phyloP scores from a whole-genome alignment of 129 eudicot species.

The Silybum marianum region DNA sequence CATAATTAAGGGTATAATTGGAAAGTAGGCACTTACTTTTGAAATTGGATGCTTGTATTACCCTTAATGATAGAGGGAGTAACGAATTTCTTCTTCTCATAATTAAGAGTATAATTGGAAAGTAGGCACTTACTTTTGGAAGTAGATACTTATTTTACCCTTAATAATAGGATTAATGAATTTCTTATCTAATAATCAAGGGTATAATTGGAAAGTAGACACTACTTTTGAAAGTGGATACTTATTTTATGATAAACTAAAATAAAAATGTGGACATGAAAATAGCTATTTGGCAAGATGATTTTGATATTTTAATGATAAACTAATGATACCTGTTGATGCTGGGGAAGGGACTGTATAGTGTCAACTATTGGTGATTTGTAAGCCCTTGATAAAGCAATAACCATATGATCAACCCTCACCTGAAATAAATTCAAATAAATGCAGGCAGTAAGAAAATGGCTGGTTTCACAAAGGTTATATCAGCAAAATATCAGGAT shows the following conservation, averaged over 20 bases:
- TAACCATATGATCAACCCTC: constrained; percentile 90
- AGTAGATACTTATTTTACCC: too few species aligned
- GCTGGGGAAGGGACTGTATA: constrained; percentile 91
- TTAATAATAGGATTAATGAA: background rate
- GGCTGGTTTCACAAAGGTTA: background rate
- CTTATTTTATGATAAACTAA: background rate
- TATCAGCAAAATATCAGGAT: background rate
- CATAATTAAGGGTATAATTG: too few species aligned
- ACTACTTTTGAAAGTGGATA: too few species aligned
- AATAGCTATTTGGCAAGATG: constrained; percentile 7
- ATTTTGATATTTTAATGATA: background rate
- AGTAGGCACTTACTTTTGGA: too few species aligned
- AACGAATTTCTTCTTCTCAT: too few species aligned
- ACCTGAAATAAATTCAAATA: constrained; percentile 51
- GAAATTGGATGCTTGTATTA: too few species aligned
- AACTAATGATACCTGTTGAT: constrained; percentile 74
- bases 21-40: too few species aligned
- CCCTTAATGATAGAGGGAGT: too few species aligned
- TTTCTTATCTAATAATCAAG: background rate
- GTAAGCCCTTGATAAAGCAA: constrained; percentile 89
- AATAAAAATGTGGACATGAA: background rate
- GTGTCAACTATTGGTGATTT: constrained; percentile 91
- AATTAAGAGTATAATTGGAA: too few species aligned
- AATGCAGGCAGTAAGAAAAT: background rate
- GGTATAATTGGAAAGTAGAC: background rate